Evolutionary conservation across 495 filamentous ascomycete species (phyloP), one percentile per base, ranked within the genome.

Genomic region (Penicillium paradoxum): DNA sequence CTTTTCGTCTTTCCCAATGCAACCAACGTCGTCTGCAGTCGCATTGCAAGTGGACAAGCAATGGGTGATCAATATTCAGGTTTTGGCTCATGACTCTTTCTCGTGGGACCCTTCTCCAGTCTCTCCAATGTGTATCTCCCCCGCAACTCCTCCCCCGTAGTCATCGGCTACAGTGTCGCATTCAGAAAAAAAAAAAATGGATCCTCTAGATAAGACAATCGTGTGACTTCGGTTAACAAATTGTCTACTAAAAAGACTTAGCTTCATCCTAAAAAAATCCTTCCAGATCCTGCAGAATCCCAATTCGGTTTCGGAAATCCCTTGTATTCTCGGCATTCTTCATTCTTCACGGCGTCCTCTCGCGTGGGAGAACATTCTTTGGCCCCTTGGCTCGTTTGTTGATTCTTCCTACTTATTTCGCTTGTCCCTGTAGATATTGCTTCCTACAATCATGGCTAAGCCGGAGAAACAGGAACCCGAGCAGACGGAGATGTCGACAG

Each of bases 131-230:
- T 33, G 24, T n/a, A n/a, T 21, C 14, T 15, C 27, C 36, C 47
- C 48, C 38, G 18, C 38, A 51, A 42, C 27, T 15, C 37, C n/a
- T n/a, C n/a, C n/a, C n/a, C n/a, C 27, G 6, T 34, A 15, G 9
- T 10, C 33, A 45, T 34, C 19, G 40, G 24, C 13, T 10, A 22
- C 33, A 32, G 18, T 45, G 50, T 53, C 50, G 32, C 50, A 53
- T 51, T 14, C 13, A 42, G 11, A 22, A n/a, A 22, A 36, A 14
- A 36, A 14, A 47, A 49, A 46, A 51, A 53, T 55, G 54, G 54
- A 34, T 55, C 51, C 51, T 44, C 15, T 47, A 60, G 56, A 58
- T 58, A 46, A 49, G 56, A 49, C 51, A 25, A 27, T 33, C n/a
- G 19, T 27, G 33, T n/a, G 45, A 48, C 49, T 64, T 37, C 45